These are phyloP conservation scores for Thielaviopsis musarum DNA, from an alignment of 2,329 filamentous ascomycete species.

Conservation along the genomic window DNA sequence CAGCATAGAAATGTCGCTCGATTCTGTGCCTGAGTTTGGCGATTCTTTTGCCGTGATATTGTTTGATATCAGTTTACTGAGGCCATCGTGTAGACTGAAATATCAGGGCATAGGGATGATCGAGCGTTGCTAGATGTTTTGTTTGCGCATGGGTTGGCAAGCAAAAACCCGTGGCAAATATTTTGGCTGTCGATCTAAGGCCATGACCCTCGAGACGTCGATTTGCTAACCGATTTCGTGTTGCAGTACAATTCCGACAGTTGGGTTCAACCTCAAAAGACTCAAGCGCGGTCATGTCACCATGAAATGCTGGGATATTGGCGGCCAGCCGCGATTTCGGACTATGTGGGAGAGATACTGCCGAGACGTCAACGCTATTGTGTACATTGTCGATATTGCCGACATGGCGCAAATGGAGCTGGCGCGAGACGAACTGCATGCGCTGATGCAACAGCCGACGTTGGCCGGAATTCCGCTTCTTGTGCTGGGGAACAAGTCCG, in stretches of 20 bases:
- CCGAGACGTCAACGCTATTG: constrained; percentile 89
- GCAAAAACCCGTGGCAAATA: not conserved
- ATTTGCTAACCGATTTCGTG: constrained; percentile 14
- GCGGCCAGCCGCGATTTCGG: constrained; percentile 89
- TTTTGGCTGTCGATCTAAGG: not conserved
- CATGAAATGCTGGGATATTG: constrained; percentile 97
- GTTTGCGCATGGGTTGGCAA: not conserved
- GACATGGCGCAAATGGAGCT: constrained; percentile 65
- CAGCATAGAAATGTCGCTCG: not conserved
- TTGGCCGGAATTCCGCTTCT: constrained; percentile 82
- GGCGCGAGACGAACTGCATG: constrained; percentile 83
- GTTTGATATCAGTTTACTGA: not conserved
- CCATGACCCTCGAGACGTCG: not conserved
- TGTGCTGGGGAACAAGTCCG: constrained; percentile 93
- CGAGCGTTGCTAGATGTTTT: not conserved
- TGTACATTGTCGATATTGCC: constrained; percentile 96
- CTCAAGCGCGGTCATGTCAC: constrained; percentile 97
- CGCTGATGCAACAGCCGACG: constrained; percentile 67
- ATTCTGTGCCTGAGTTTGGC: not conserved
- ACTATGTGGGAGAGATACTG: constrained; percentile 99
- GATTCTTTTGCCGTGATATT: not conserved
- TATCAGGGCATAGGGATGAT: not conserved
- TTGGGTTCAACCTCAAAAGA: constrained; percentile 98
- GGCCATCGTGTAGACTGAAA: not conserved
- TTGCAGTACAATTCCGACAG: constrained; percentile 85